phyloP scores from a whole-genome alignment of 1,284 basidiomycete species.

The Amylostereum chailletii region DNA sequence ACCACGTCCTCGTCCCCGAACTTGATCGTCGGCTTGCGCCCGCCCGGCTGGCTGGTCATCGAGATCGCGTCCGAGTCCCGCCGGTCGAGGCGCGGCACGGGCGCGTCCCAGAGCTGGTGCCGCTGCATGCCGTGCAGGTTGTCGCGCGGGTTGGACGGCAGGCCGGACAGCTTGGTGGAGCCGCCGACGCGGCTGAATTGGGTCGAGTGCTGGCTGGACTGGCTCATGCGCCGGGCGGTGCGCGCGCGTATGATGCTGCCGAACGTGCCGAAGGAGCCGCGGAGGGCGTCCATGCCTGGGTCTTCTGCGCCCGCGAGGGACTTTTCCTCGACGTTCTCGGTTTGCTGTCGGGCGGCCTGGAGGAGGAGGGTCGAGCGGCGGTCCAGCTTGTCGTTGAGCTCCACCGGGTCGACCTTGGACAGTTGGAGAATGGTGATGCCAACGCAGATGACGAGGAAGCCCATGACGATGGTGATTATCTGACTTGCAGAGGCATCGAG shows the following conservation, averaged over 20 bases:
- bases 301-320: slow-evolving; percentile 48
- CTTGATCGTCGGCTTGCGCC: slow-evolving; percentile 59
- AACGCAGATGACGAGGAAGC: slow-evolving; percentile 81
- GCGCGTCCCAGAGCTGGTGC: slow-evolving; percentile 78
- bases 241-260: slow-evolving; percentile 86
- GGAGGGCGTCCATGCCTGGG: slow-evolving; percentile 81
- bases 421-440: slow-evolving; percentile 95
- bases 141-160: slow-evolving; percentile 9
- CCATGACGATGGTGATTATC: slow-evolving; percentile 88
- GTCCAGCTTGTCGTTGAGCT: slow-evolving; percentile 69
- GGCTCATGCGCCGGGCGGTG: slow-evolving; percentile 54
- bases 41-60: slow-evolving; percentile 21
- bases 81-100: slow-evolving; percentile 30
- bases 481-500: slow-evolving; percentile 68
- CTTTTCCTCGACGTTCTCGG: slow-evolving; percentile 58
- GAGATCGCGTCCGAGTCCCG: slow-evolving; percentile 18
- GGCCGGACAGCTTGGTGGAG: slow-evolving; percentile 13
- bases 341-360: slow-evolving; percentile 61
- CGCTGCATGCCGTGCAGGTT: slow-evolving; percentile 42
- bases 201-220: slow-evolving; percentile 32
- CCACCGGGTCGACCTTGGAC: slow-evolving; percentile 83
- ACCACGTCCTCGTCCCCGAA: slow-evolving; percentile 65
- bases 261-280: slow-evolving; percentile 83
- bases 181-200: slow-evolving; percentile 14
- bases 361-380: slow-evolving; percentile 80